Base-by-base conservation (phyloP, 352 stramenopile species). In the Phytophthora sp. region DNA sequence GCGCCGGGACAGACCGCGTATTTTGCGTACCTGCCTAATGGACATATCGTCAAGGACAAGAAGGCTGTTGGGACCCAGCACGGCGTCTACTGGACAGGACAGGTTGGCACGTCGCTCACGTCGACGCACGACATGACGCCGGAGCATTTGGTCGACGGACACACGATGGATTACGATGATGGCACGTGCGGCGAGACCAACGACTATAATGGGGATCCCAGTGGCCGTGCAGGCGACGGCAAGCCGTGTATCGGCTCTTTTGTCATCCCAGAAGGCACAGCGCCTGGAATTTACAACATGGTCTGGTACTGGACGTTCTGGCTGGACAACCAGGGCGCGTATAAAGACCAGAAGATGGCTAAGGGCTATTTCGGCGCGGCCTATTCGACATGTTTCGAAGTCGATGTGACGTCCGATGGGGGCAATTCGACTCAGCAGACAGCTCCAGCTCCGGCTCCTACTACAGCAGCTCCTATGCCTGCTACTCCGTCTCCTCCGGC, bases 281-380 rank as follows among this genome's bases (percentile, higher is more conserved):
- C 71, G 6, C 57, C 77, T 3, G 81, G 81, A 7, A 67, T 82
- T 29, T 90, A 87, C 66, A 79, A 75, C 21, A 82, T 88, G 66
- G 81, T 90, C 4, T 90, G 81, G 81, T 90, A 86, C 65, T 90
- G 81, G 81, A 86, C 77, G 44, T 89, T 86, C 45, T 89, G 83
- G 63, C 60, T 86, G 13, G 74, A 86, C 31, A 73, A 86, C 49
- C 63, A 77, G 50, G 35, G 33, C n/a, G 53, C 60, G 15, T 90
- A 90, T 58, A 69, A 79, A 11, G 81, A 88, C 57, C 74, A 83
- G 56, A 62, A 65, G 2, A 69, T 73, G 39, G 73, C 77, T 9
- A 77, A 71, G n/a, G 81, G 81, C 4, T 90, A 90, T 62, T 88
- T 86, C 81, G 82, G 82, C 3, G 82, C 82, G 2, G 77, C 82